Conservation (phyloP, 345 rosid genomes). For the Rhodamnia rubescens region DNA sequence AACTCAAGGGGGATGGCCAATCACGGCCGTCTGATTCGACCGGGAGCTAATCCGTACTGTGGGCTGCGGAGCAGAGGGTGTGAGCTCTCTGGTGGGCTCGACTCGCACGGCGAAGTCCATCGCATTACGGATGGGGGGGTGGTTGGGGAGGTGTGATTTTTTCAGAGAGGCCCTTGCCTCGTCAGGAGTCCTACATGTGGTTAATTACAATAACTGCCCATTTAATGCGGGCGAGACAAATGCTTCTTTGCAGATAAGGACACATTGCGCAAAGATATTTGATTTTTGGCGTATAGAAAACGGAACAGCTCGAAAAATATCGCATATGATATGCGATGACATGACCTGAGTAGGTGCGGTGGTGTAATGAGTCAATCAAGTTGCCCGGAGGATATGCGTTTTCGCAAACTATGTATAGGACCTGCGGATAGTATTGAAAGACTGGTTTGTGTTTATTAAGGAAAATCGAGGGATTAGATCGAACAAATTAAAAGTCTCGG, state of each 20-base stretch:
- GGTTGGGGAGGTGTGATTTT: neutral
- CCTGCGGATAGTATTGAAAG: rapidly evolving
- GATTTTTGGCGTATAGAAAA: neutral
- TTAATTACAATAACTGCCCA: neutral
- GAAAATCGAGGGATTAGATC: rapidly evolving
- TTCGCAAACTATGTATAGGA: no score
- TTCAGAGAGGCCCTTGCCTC: neutral
- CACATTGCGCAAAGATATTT: neutral
- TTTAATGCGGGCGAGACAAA: neutral
- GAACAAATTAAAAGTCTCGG: neutral
- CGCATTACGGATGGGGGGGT: neutral
- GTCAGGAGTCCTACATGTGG: neutral
- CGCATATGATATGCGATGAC: neutral
- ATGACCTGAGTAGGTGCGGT: neutral
- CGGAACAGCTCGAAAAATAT: neutral
- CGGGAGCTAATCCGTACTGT: neutral
- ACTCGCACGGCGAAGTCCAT: neutral
- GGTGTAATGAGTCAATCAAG: neutral
- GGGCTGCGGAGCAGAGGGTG: neutral
- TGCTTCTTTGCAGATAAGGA: neutral
- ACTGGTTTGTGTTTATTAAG: neutral
- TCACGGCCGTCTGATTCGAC: neutral
- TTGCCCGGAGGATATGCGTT: neutral
- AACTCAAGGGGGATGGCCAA: neutral
- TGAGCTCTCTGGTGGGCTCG: neutral